Conservation (phyloP, 2,329 filamentous ascomycete species). For the Teratosphaeria destructans region DNA sequence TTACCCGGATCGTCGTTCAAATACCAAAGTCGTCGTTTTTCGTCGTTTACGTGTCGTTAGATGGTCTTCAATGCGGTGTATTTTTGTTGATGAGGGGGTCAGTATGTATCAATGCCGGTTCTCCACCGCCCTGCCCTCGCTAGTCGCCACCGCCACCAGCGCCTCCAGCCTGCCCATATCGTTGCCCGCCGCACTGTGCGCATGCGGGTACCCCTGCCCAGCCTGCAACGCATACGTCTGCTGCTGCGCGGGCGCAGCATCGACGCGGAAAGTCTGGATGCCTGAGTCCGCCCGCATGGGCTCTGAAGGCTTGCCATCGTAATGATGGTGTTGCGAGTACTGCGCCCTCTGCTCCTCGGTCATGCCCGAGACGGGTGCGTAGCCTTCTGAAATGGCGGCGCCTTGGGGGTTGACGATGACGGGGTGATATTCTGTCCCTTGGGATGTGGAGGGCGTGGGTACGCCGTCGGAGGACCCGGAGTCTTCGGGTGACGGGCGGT, state of each 20-base stretch:
- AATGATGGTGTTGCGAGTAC: constrained; percentile 16
- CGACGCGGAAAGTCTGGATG: constrained; percentile 18
- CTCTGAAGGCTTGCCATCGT: constrained; percentile 13
- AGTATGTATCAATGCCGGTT: constrained; percentile 9
- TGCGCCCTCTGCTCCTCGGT: constrained; percentile 1
- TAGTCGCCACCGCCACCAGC: constrained; percentile 55
- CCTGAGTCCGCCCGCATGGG: constrained; percentile 24
- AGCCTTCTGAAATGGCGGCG: constrained; percentile 31
- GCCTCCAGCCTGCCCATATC: constrained; percentile 51
- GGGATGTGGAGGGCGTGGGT: constrained; percentile 41
- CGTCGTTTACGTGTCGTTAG: not conserved
- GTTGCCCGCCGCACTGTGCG: constrained; percentile 16
- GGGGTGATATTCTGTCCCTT: constrained; percentile 41
- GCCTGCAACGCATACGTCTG: constrained; percentile 25
- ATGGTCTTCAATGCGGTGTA: not conserved
- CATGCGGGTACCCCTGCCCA: constrained; percentile 22
- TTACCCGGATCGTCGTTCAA: not conserved
- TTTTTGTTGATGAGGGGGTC: not conserved
- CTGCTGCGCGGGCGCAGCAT: constrained; percentile 1
- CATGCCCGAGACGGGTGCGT: constrained; percentile 20
- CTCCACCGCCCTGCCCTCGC: constrained; percentile 36
- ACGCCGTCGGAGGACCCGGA: constrained; percentile 46
- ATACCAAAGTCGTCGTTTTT: not conserved
- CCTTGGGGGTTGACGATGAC: constrained; percentile 43
- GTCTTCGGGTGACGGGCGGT: constrained; percentile 45